Conservation (phyloP, 164 flowering plant species). For the Annona cherimola region DNA sequence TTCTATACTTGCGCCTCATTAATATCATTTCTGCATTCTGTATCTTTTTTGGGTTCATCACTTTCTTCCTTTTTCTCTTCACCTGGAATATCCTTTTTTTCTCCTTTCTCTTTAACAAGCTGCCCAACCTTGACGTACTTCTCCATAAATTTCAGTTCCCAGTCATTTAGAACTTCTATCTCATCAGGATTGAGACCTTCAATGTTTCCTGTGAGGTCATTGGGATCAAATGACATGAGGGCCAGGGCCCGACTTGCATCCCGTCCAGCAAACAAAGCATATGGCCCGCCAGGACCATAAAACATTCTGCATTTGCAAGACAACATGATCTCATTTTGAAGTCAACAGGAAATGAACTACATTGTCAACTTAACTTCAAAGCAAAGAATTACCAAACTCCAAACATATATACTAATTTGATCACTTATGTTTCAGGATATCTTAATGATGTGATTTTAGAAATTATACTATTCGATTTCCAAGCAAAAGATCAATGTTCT, state of each 20-base stretch:
- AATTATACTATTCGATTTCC: no score
- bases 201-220: slow-evolving; percentile 57
- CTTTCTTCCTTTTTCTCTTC: slow-evolving; percentile 11
- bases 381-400: neutral
- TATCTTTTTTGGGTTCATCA: slow-evolving; percentile 5
- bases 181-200: slow-evolving; percentile 45
- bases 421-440: no score
- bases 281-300: slow-evolving; percentile 80
- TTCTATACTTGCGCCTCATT: neutral
- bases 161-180: slow-evolving; percentile 56
- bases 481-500: no score
- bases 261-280: slow-evolving; percentile 68
- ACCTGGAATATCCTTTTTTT: slow-evolving; percentile 1
- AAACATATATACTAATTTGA: no score
- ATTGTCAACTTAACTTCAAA: neutral
- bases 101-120: slow-evolving; percentile 16
- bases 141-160: slow-evolving; percentile 75
- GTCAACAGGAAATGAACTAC: neutral
- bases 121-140: slow-evolving; percentile 71
- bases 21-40: neutral
- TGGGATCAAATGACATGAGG: slow-evolving; percentile 57
- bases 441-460: no score
- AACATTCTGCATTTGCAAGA: slow-evolving; percentile 43
- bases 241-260: slow-evolving; percentile 80
- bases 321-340: neutral